Conservation (phyloP, 805 yeast species). For the Monosporozyma solicola region DNA sequence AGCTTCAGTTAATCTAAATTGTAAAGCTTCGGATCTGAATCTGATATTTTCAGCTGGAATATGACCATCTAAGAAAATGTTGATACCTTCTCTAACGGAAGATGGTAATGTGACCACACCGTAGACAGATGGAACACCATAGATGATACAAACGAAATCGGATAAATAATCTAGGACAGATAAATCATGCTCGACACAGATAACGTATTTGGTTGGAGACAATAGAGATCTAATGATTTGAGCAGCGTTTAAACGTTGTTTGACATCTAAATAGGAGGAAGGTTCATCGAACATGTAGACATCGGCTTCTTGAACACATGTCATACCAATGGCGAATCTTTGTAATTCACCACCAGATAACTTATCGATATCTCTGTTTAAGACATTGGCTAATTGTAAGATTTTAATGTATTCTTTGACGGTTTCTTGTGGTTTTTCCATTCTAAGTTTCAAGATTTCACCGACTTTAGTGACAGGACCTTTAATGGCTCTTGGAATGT, state of each 20-base stretch:
- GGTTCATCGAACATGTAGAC: constrained; percentile 99
- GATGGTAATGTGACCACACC: constrained; percentile 97
- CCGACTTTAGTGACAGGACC: constrained; percentile 85
- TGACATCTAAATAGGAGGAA: constrained; percentile 94
- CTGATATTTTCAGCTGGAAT: constrained; percentile 95
- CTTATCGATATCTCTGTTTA: constrained; percentile 80
- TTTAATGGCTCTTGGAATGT: constrained; percentile 91
- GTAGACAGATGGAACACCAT: constrained; percentile 97
- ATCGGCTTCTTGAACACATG: constrained; percentile 88
- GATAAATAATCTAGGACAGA: constrained; percentile 95
- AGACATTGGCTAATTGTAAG: constrained; percentile 66
- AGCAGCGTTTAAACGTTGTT: constrained; percentile 98
- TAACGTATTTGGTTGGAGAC: constrained; percentile 70
- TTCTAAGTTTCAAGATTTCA: constrained; percentile 64
- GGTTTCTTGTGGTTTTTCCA: constrained; percentile 55
- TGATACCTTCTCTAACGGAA: constrained; percentile 97
- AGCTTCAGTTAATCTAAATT: constrained; percentile 88
- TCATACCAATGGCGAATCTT: constrained; percentile 96
- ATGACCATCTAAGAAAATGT: constrained; percentile 96
- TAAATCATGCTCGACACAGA: constrained; percentile 97
- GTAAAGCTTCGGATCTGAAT: constrained; percentile 92
- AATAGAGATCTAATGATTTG: constrained; percentile 82
- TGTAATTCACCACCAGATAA: constrained; percentile 98
- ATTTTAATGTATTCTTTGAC: constrained; percentile 57
- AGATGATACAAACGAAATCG: constrained; percentile 91